Evolutionary conservation across 2,329 filamentous ascomycete species (phyloP), one percentile per base, ranked within the genome.

Genomic region (Aspergillus eucalypticola): DNA sequence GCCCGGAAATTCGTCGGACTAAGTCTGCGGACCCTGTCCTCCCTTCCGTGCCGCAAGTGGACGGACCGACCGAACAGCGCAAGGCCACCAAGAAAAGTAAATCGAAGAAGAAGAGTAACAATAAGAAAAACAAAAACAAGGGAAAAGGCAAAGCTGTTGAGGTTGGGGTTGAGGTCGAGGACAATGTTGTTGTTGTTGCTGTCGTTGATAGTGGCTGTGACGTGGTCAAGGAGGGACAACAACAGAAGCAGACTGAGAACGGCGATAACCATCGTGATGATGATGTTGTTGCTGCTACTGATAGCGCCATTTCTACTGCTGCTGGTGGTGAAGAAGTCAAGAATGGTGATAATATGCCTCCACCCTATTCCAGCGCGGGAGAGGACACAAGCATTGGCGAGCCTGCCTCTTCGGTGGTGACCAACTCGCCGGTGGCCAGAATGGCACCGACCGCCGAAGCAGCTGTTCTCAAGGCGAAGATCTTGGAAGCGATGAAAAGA

Each of bases 41-140:
- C 10, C 29, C 56, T 3, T 42, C 39, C 11, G 8, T 58, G 21
- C 51, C 52, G 10, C 64, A 65, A 54, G 21, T 58, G 2, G 63
- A 64, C 25, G 61, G 60, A n/a, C 13, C 50, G 5, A 19, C 49
- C 3, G 63, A 59, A 11, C 51, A 39, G 23, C 23, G 29, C 13
- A 59, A 60, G 49, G 41, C 44, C 4, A 56, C 35, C 4, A 56
- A 64, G 35, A 62, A 61, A 32, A 56, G 56, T 6, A 57, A 63
- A n/a, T 55, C 61, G 49, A 61, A 60, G 42, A 54, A 51, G 15
- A 55, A 54, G 19, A 41, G n/a, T 23, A 48, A 29, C 27, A 29
- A 46, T 39, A 52, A 51, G 21, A 55, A 23, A 8, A 54, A 57
- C 6, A 44, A 38, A 17, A 52, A 48, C n/a, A 56, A 42, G 51